phyloP scores from a whole-genome alignment of 1,139 yeast genomes.

The Geotrichum carabidarum region DNA sequence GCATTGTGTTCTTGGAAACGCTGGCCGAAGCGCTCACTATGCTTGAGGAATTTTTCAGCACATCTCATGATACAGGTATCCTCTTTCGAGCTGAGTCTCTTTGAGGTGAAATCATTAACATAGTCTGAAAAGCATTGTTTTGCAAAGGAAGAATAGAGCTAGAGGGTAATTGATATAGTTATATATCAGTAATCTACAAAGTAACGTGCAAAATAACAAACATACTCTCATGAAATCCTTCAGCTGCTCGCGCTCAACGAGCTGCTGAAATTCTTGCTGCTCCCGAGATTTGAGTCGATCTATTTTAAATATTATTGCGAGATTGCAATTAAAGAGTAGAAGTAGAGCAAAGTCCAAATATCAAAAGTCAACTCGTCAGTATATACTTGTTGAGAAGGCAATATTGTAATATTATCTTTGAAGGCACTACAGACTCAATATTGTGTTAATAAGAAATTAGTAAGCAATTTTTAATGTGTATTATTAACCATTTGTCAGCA shows the following conservation, averaged over 20 bases:
- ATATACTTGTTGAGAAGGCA: too few relatives aligned
- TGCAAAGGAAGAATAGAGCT: conserved; percentile 82
- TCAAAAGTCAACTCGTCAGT: too few relatives aligned
- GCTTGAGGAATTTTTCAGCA: conserved; percentile 95
- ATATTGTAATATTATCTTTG: background rate
- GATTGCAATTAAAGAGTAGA: too few relatives aligned
- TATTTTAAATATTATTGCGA: conserved; percentile 28
- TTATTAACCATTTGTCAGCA: too few relatives aligned
- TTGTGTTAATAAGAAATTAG: too few relatives aligned
- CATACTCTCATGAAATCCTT: conserved; percentile 90
- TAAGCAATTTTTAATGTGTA: too few relatives aligned
- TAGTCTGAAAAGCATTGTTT: conserved; percentile 97
- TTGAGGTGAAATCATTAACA: conserved; percentile 95
- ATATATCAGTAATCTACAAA: background rate
- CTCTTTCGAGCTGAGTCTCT: conserved; percentile 78
- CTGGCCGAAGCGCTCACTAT: conserved; percentile 96
- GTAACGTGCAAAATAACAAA: conserved; percentile 11
- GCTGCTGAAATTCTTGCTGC: conserved; percentile 92
- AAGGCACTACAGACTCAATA: too few relatives aligned
- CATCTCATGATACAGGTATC: conserved; percentile 82
- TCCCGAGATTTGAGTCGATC: conserved; percentile 66
- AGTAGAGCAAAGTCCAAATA: background rate
- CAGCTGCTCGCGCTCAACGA: conserved; percentile 97
- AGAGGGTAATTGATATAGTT: background rate
- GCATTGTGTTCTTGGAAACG: conserved; percentile 91